Evolutionary conservation across 225 moss, liverwort and hornwort genomes (phyloP), one percentile per base, ranked within the genome.

Genomic region (Lunularia cruciata): DNA sequence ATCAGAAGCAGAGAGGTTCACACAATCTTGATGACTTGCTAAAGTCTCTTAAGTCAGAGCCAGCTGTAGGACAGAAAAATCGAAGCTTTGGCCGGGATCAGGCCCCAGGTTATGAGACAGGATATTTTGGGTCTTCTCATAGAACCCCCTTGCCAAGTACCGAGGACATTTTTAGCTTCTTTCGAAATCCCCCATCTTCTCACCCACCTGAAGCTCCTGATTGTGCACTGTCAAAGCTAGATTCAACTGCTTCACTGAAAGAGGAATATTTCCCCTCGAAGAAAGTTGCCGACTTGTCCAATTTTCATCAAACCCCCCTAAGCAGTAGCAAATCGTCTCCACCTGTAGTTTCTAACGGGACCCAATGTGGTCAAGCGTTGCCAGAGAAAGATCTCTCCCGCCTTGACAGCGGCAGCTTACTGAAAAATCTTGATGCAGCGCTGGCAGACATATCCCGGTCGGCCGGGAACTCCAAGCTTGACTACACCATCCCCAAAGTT

Each of bases 391-490:
- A 69, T 57, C 56, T 69, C 0, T 57, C 69, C n/a, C 56, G 55
- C 0, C 42, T 69, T 39, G 69, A 69, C 11, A 69, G 39, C 19
- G 27, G 30, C 39, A 55, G 56, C 26, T 35, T 69, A 31, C 15
- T 69, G 27, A 57, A 42, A 57, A 69, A 69, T 36, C 16, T 69
- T 42, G 69, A 69, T 69, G 69, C 57, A 14, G 69, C 69, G 9
- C 40, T 69, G 38, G 55, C 55, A 37, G 57, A 69, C 22, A 69
- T 69, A 26, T 22, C 56, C 6, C 54, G 56, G 16, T 56, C 69
- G 10, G 27, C 39, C 25, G 68, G 34, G 49, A 53, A 68, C 20
- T 35, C 68, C 7, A 51, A 51, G 20, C n/a, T 51, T 20, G 52
- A 54, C 38, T 54, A 37, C 15, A 52, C 35, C 0, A 40, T 8